phyloP scores from a whole-genome alignment of 2,329 filamentous ascomycete genomes.

The Clonostachys rhizophaga region DNA sequence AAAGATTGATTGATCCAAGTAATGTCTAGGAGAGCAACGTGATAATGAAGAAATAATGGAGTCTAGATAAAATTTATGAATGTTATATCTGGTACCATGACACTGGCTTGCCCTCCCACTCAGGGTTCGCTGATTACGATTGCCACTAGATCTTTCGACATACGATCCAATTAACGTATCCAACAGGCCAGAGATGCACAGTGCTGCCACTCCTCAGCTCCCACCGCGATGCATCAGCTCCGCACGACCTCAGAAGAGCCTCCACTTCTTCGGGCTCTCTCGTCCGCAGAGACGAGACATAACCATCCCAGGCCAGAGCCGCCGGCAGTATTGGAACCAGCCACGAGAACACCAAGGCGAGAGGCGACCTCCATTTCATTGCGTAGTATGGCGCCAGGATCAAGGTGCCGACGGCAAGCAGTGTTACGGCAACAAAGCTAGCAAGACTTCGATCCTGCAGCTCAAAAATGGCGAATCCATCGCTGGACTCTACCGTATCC shows the following conservation, averaged over 20 bases:
- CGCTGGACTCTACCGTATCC: conserved; percentile 59
- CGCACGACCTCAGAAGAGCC: conserved; percentile 47
- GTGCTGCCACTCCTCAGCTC: conserved; percentile 40
- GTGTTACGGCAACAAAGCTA: conserved; percentile 46
- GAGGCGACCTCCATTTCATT: conserved; percentile 44
- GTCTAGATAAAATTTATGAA: no score
- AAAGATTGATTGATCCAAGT: no score
- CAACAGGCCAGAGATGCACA: conserved; percentile 44
- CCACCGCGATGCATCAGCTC: conserved; percentile 37
- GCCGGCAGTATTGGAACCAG: conserved; percentile 62
- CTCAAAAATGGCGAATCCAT: conserved; percentile 70
- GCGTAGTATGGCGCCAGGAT: conserved; percentile 47
- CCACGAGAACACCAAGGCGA: conserved; percentile 63
- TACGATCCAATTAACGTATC: conserved; percentile 47
- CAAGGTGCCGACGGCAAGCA: conserved; percentile 48
- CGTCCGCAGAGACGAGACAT: conserved; percentile 62
- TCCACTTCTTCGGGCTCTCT: conserved; percentile 63
- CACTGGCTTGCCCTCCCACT: no score
- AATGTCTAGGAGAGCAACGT: no score
- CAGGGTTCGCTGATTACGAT: no score
- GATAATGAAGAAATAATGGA: no score
- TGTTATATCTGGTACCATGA: no score
- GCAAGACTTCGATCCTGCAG: conserved; percentile 61
- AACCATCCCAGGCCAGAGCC: conserved; percentile 64
- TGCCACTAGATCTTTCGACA: conserved; percentile 14